Evolutionary conservation across 1,139 yeast genomes (phyloP).

Genomic region (Suhomyces coccinellae): DNA sequence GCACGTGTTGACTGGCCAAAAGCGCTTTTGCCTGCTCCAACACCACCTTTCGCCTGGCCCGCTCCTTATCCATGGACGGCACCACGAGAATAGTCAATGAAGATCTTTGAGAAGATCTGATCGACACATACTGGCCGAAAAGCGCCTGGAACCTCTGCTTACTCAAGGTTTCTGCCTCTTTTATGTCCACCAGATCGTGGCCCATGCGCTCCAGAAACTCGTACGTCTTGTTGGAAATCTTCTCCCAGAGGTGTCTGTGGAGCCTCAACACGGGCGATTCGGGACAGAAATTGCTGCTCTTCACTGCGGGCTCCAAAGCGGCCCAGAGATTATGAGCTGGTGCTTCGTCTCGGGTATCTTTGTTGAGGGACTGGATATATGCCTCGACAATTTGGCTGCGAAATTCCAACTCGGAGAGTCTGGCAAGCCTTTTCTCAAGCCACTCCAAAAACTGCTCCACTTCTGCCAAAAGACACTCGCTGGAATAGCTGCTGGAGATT

Average conservation of each 20-base stretch:
- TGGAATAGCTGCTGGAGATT: conserved; percentile 38
- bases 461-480: conserved; percentile 30
- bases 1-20: conserved; percentile 43
- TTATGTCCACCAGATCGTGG: conserved; percentile 35
- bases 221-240: conserved; percentile 45
- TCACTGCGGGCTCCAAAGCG: conserved; percentile 23
- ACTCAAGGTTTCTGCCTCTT: conserved; percentile 25
- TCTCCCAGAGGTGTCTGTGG: conserved; percentile 52
- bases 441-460: conserved; percentile 48
- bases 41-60: conserved; percentile 29
- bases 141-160: conserved; percentile 31
- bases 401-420: conserved; percentile 35
- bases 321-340: conserved; percentile 25
- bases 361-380: conserved; percentile 30
- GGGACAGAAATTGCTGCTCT: conserved; percentile 28
- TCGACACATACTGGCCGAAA: conserved; percentile 35
- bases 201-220: conserved; percentile 33
- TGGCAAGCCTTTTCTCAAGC: conserved; percentile 30
- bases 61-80: conserved; percentile 30
- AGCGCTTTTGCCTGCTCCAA: conserved; percentile 41
- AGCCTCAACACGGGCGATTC: conserved; percentile 28
- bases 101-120: conserved; percentile 35
- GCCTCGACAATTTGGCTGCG: conserved; percentile 30
- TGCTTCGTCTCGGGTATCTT: conserved; percentile 7
- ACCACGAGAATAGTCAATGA: conserved; percentile 31